Percentiles rank a stretch among this genome's conserved stretches.
These are phyloP conservation scores for Colletotrichum viniferum DNA, from an alignment of 2,329 filamentous ascomycete species.

Conservation along the genomic window DNA sequence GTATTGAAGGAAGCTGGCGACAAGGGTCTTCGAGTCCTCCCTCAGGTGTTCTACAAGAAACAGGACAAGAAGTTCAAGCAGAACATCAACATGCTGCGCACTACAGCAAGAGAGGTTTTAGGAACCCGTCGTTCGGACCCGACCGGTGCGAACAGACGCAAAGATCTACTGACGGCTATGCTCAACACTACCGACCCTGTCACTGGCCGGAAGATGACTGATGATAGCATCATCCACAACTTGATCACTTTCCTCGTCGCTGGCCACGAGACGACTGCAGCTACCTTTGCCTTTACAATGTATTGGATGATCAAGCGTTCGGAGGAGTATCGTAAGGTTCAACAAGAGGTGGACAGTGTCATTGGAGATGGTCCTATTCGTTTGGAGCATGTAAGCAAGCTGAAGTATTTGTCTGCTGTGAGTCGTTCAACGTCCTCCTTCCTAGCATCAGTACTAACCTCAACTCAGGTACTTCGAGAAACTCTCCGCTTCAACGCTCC, in stretches of 20 bases:
- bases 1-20: conserved; percentile 60
- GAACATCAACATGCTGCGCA: conserved; percentile 57
- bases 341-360: conserved; percentile 70
- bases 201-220: conserved; percentile 64
- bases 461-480: conserved; percentile 56
- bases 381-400: conserved; percentile 62
- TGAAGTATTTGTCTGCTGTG: conserved; percentile 67
- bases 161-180: conserved; percentile 73
- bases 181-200: conserved; percentile 65
- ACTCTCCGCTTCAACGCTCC: conserved; percentile 35
- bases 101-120: conserved; percentile 63
- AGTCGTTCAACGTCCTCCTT: background rate
- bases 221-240: conserved; percentile 67
- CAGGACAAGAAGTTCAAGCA: conserved; percentile 48
- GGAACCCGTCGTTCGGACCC: conserved; percentile 61
- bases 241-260: conserved; percentile 72
- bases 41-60: conserved; percentile 50
- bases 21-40: conserved; percentile 49
- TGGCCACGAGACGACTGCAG: conserved; percentile 73
- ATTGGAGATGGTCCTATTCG: conserved; percentile 61
- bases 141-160: conserved; percentile 44
- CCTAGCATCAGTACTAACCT: background rate
- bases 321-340: conserved; percentile 61
- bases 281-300: conserved; percentile 67
- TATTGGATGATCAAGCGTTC: conserved; percentile 71